phyloP scores from a whole-genome alignment of 2,329 filamentous ascomycete species.

The Aspergillus fumigatiaffinis region DNA sequence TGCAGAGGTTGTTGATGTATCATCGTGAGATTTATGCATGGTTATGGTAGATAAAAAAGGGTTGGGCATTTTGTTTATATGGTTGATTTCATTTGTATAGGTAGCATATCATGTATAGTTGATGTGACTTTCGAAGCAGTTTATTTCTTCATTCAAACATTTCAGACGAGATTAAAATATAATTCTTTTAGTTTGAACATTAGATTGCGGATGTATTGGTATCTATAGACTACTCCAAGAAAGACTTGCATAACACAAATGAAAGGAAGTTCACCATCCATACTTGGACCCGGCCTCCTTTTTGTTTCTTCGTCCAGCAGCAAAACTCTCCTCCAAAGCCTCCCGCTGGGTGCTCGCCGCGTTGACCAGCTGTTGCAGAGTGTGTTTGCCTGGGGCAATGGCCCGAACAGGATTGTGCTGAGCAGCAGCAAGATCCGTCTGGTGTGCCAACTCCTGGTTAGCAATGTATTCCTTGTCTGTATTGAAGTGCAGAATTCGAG shows the following conservation, averaged over 20 bases:
- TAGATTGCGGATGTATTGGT: constrained; percentile 4
- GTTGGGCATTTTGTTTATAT: constrained; percentile 5
- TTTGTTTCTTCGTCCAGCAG: constrained; percentile 71
- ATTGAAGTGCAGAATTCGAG: constrained; percentile 80
- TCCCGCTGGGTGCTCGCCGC: constrained; percentile 78
- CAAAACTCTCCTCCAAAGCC: constrained; percentile 88
- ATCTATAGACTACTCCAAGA: constrained; percentile 4
- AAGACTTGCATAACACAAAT: not conserved
- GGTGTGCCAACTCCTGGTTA: constrained; percentile 76
- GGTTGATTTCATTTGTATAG: not conserved
- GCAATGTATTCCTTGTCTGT: constrained; percentile 81
- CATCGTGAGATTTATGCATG: constrained; percentile 24
- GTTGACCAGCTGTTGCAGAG: constrained; percentile 78
- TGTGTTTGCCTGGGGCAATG: constrained; percentile 86
- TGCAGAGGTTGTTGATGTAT: constrained; percentile 59
- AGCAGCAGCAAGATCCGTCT: constrained; percentile 41
- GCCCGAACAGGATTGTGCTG: constrained; percentile 78
- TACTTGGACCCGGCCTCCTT: constrained; percentile 78
- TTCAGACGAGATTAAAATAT: not conserved
- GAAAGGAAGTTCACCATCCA: constrained; percentile 59
- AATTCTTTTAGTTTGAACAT: not conserved
- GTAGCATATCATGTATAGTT: not conserved
- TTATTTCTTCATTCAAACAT: not conserved
- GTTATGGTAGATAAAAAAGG: constrained; percentile 13
- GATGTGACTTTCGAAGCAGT: not conserved